Conservation (phyloP, 768 basidiomycete species). For the Termitomyces sp. region DNA sequence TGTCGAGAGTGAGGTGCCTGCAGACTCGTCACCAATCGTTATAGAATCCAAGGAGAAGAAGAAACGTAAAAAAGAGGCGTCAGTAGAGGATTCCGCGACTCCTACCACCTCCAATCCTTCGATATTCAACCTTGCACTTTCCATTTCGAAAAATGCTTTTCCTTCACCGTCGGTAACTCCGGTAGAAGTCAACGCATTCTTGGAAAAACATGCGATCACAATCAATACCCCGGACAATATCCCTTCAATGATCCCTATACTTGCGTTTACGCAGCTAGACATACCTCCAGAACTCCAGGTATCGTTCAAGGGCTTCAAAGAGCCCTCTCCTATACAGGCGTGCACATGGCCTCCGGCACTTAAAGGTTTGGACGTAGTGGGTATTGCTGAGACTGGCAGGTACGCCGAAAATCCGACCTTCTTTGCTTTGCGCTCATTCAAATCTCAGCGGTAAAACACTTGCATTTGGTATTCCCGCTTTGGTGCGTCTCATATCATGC, state of each 20-base stretch:
- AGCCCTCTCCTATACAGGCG: slow-evolving; percentile 93
- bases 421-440: slow-evolving; percentile 4
- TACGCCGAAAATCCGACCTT: slow-evolving; percentile 19
- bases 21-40: slow-evolving; percentile 1
- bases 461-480: slow-evolving; percentile 90
- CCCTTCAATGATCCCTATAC: slow-evolving; percentile 52
- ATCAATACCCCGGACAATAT: slow-evolving; percentile 50
- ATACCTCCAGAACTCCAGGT: slow-evolving; percentile 56
- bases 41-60: slow-evolving; percentile 35
- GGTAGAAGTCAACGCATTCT: slow-evolving; percentile 54
- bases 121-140: slow-evolving; percentile 6
- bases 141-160: slow-evolving; percentile 12
- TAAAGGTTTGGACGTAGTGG: slow-evolving; percentile 80
- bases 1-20: slow-evolving; percentile 16
- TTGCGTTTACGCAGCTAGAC: slow-evolving; percentile 66
- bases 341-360: slow-evolving; percentile 92
- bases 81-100: slow-evolving; percentile 12
- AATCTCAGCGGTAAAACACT: slow-evolving; percentile 85
- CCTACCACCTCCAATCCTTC: slow-evolving; percentile 13
- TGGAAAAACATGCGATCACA: slow-evolving; percentile 67
- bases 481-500: slow-evolving; percentile 53
- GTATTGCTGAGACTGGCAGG: slow-evolving; percentile 96
- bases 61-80: slow-evolving; percentile 30
- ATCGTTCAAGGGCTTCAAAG: slow-evolving; percentile 67
- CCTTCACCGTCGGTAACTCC: slow-evolving; percentile 16